phyloP scores from a whole-genome alignment of 495 filamentous ascomycete genomes.

The Melanomma pulvis-pyrius region DNA sequence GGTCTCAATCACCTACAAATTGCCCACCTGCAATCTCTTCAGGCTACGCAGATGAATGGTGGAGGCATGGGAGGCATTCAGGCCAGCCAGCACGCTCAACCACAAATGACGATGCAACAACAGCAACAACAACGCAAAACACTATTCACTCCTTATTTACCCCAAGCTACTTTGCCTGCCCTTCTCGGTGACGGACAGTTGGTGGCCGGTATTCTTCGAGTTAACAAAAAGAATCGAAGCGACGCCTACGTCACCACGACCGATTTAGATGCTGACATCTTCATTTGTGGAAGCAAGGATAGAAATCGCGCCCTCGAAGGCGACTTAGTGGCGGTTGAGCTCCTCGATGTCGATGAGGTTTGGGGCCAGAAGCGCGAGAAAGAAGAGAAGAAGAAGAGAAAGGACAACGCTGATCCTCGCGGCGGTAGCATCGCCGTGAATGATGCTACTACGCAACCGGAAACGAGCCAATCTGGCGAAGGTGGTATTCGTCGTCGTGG shows the following conservation, averaged over 20 bases:
- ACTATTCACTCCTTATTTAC: constrained; percentile 95
- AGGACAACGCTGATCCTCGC: constrained; percentile 93
- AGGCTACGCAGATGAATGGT: constrained; percentile 71
- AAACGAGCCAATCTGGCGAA: constrained; percentile 65
- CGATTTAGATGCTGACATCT: constrained; percentile 97
- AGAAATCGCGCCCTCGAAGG: constrained; percentile 94
- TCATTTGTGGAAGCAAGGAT: constrained; percentile 99
- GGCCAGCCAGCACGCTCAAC: constrained; percentile 76
- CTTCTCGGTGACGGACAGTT: constrained; percentile 90
- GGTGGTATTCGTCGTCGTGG: constrained; percentile 89
- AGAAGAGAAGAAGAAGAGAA: constrained; percentile 99
- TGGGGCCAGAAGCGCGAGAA: constrained; percentile 99
- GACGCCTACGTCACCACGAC: constrained; percentile 95
- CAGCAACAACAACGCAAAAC: constrained; percentile 95
- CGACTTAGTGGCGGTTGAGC: constrained; percentile 92
- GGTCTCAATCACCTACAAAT: constrained; percentile 88
- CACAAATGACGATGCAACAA: constrained; percentile 60
- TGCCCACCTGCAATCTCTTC: constrained; percentile 87
- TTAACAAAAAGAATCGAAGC: constrained; percentile 99
- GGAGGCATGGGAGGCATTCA: constrained; percentile 60
- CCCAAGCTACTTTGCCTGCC: constrained; percentile 90
- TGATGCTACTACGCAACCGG: constrained; percentile 65
- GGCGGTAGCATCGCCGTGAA: constrained; percentile 70
- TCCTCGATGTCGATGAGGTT: constrained; percentile 97
- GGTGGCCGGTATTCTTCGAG: constrained; percentile 92